Evolutionary conservation across 192 early-diverging fungal genomes (phyloP).

Genomic region (Diversispora epigaea): DNA sequence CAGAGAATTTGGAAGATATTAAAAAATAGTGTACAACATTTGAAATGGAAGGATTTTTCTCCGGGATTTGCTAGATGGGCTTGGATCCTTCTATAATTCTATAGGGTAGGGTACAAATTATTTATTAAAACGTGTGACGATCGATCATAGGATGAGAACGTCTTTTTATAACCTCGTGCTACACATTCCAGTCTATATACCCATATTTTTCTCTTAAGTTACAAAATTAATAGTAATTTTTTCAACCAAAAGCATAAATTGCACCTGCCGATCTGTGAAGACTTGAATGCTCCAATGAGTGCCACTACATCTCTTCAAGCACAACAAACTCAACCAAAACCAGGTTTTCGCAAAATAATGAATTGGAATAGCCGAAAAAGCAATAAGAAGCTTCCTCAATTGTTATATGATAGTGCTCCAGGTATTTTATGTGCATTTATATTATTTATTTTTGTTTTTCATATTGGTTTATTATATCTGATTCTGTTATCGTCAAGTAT

Average conservation of each 20-base stretch:
- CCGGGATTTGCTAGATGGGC: no score
- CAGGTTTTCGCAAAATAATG: slow-evolving; percentile 31
- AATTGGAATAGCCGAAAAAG: slow-evolving; percentile 22
- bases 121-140: no score
- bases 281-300: slow-evolving; percentile 3
- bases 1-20: no score
- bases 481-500: not conserved
- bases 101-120: no score
- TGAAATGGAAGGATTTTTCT: no score
- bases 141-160: no score
- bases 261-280: not conserved
- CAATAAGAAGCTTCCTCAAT: slow-evolving; percentile 8
- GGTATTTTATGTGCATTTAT: slow-evolving; percentile 7
- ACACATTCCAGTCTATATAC: no score
- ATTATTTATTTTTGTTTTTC: not conserved
- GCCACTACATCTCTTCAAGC: slow-evolving; percentile 14
- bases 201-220: not conserved
- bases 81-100: no score
- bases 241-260: not conserved
- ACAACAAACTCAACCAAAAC: slow-evolving; percentile 7
- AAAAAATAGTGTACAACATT: no score
- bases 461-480: not conserved
- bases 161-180: no score
- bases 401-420: slow-evolving; percentile 28
- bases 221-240: not conserved